Evolutionary conservation across 495 filamentous ascomycete species (phyloP).

Genomic region (Aspergillus bridgeri): DNA sequence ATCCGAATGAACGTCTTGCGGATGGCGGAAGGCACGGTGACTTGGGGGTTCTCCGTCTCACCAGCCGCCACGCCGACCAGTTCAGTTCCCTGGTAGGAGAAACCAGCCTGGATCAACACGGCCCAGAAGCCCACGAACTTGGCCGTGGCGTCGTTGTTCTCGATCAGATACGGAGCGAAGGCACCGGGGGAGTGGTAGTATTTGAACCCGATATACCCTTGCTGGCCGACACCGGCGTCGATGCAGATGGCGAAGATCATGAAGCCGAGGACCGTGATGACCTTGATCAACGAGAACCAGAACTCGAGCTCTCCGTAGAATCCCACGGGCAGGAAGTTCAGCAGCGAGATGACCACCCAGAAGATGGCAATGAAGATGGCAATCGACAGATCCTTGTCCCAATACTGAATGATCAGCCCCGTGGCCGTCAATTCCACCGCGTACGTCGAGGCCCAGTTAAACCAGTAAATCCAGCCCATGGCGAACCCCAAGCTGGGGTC

Average conservation of each 20-base stretch:
- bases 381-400: conserved; percentile 51
- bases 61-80: conserved; percentile 65
- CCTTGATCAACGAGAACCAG: conserved; percentile 59
- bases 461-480: conserved; percentile 69
- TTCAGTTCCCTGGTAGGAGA: conserved; percentile 58
- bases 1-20: conserved; percentile 69
- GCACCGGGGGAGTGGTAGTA: conserved; percentile 64
- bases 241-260: conserved; percentile 61
- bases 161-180: conserved; percentile 57
- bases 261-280: conserved; percentile 56
- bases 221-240: conserved; percentile 54
- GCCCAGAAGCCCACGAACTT: conserved; percentile 46
- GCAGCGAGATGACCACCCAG: conserved; percentile 58
- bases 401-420: conserved; percentile 64
- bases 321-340: conserved; percentile 56
- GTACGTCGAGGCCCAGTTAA: conserved; percentile 52
- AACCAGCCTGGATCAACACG: conserved; percentile 37
- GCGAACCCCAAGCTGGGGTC: conserved; percentile 68
- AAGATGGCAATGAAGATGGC: conserved; percentile 68
- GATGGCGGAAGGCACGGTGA: conserved; percentile 62
- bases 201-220: conserved; percentile 53
- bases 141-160: conserved; percentile 54
- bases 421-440: conserved; percentile 66
- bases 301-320: conserved; percentile 58
- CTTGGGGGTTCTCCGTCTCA: conserved; percentile 64